Base-by-base conservation (phyloP, 345 rosid species). In the Cardamine resedifolia region DNA sequence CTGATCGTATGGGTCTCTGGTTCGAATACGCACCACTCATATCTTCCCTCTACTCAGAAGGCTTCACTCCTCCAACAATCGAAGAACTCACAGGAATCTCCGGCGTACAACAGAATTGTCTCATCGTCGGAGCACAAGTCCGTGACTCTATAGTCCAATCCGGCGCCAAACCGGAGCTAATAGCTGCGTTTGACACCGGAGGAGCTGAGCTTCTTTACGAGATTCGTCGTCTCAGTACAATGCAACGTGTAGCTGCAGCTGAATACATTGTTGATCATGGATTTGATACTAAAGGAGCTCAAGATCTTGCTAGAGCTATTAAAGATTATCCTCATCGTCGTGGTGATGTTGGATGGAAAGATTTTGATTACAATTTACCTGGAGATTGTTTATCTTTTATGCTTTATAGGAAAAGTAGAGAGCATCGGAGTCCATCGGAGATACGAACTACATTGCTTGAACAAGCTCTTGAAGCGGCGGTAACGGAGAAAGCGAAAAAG, bases 1-100 rank as follows among this genome's bases (percentile, higher is more conserved):
- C 95, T 24, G 86, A 83, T 66, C 89, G 97, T 31, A 77, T 85
- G 51, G 98, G 91, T 38, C 86, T 82, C 68, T 94, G 98, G 96
- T 89, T 78, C 80, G 95, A 89, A 52, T 95, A 86, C 77, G 96
- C 99, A 15, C 91, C 96, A 0, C 84, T 95, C 21, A 91, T 95
- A n/a, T 53, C 96, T 15, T 79, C 88, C 11, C 86, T 95, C 10
- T 44, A 87, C 79, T 84, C 81, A 44, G 97, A 95, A 73, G 99
- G 99, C 16, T 88, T 89, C 80, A 44, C 87, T 28, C 81, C 96
- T 10, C 79, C 96, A 6, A 47, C 88, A 26, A 66, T 91, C 48
- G 99, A 95, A 58, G 97, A 91, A 50, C 7, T 36, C 64, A 91
- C 97, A 3, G 97, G 99, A 11, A 69, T 95, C 64, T 65, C 96